These are phyloP conservation scores for Pseudogymnoascus sp. DNA, from an alignment of 2,329 filamentous ascomycete species.

Conservation along the genomic window DNA sequence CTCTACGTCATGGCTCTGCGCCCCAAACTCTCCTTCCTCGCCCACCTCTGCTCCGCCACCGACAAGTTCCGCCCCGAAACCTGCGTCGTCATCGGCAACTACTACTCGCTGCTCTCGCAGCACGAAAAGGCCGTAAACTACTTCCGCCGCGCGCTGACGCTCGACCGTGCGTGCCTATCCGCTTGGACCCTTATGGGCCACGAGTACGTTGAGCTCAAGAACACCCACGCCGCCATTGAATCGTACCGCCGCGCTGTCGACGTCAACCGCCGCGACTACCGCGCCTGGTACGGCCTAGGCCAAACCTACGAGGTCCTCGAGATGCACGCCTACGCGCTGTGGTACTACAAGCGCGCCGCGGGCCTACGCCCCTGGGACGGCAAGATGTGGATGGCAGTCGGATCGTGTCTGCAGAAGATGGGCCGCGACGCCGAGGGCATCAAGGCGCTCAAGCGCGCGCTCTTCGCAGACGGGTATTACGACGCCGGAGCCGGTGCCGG, in stretches of 20 bases:
- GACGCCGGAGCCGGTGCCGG: constrained; percentile 48
- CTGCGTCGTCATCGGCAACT: constrained; percentile 94
- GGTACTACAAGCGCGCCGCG: constrained; percentile 95
- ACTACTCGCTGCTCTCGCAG: constrained; percentile 87
- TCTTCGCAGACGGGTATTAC: constrained; percentile 82
- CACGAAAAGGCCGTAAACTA: constrained; percentile 98
- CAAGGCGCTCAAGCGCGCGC: constrained; percentile 84
- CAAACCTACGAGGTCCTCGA: constrained; percentile 97
- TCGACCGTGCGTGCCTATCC: constrained; percentile 84
- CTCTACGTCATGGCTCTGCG: constrained; percentile 85
- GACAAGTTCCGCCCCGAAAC: constrained; percentile 97
- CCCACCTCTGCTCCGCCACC: constrained; percentile 79
- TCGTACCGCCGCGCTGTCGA: constrained; percentile 93
- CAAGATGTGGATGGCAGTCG: constrained; percentile 98
- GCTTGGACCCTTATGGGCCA: constrained; percentile 99
- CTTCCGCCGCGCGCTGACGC: constrained; percentile 82
- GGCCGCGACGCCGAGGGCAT: constrained; percentile 82
- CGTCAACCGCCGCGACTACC: constrained; percentile 90
- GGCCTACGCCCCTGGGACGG: constrained; percentile 91
- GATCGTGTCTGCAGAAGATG: constrained; percentile 85
- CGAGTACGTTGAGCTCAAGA: constrained; percentile 97
- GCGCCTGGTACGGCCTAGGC: constrained; percentile 94
- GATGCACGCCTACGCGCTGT: constrained; percentile 94
- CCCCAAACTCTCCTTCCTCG: constrained; percentile 85
- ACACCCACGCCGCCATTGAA: constrained; percentile 95